Evolutionary conservation across 768 basidiomycete species (phyloP), one percentile per base, ranked within the genome.

Genomic region (Mrakia gelida): DNA sequence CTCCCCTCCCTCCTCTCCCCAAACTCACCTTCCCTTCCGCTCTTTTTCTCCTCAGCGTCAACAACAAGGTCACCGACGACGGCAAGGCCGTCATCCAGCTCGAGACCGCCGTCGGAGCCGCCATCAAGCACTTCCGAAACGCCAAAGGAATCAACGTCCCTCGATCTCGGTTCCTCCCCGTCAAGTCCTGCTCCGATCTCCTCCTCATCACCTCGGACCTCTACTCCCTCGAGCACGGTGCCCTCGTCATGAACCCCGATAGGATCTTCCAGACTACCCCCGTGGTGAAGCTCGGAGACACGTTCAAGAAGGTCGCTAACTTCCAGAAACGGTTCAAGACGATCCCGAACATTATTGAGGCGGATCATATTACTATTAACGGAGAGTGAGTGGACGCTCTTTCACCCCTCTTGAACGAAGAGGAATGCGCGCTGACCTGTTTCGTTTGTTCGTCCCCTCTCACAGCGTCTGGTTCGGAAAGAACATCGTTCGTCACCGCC

Each of bases 241-340:
- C 91, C 81, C 88, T 96, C 78, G 88, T 93, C 80, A 92, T 97
- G 87, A 93, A 92, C 83, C 89, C 89, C 79, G 87, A 88, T 56
- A 86, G 93, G 81, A 91, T 93, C 90, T 94, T 95, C 82, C 89
- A 88, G 82, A 82, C 89, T 28, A 86, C 93, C 38, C 96, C 95
- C n/a, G 94, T 96, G 71, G 92, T 98, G 88, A 97, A 97, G 87
- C 89, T 97, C 71, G 94, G 95, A 65, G 93, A 95, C 84, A 92
- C 92, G 84, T 97, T 98, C 90, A 97, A 95, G 88, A 95, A 93
- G 89, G 92, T 92, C 75, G 82, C 83, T 80, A 83, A 93, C 84
- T 96, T 96, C 88, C 92, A 95, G 86, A 92, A 93, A 85, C 90
- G 94, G 71, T 96, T 98, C 90, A 92, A 93, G 88, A 92, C 91